Evolutionary conservation across 192 early-diverging fungal species (phyloP).

Genomic region (Pilobolus umbonatus): DNA sequence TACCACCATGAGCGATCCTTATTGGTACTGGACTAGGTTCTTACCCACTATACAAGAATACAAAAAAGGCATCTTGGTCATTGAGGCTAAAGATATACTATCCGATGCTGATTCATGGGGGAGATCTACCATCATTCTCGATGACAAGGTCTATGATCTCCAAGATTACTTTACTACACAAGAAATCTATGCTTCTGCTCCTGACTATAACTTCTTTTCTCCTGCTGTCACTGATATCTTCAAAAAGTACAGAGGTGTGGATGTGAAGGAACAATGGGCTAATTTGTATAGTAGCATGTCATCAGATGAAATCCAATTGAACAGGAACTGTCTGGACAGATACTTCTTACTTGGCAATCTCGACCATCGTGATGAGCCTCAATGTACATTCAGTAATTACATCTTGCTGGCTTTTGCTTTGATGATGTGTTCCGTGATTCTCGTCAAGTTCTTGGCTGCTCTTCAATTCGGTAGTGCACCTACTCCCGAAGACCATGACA

Average conservation of each 20-base stretch:
- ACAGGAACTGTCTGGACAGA: slow-evolving; percentile 56
- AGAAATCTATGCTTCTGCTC: slow-evolving; percentile 35
- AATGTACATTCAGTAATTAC: slow-evolving; percentile 61
- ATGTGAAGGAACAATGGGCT: slow-evolving; percentile 44
- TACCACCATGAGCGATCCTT: slow-evolving; percentile 13
- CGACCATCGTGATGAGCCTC: slow-evolving; percentile 53
- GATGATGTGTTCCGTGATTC: slow-evolving; percentile 68
- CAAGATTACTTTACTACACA: slow-evolving; percentile 54
- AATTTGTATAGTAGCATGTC: slow-evolving; percentile 17
- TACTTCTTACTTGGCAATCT: slow-evolving; percentile 64
- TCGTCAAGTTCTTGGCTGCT: slow-evolving; percentile 74
- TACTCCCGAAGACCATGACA: slow-evolving; percentile 86
- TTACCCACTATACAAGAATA: slow-evolving; percentile 46
- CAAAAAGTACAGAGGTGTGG: slow-evolving; percentile 39
- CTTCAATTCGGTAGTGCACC: slow-evolving; percentile 69
- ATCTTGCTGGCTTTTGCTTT: slow-evolving; percentile 56
- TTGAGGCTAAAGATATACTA: slow-evolving; percentile 54
- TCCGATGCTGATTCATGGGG: slow-evolving; percentile 39
- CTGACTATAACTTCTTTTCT: slow-evolving; percentile 39
- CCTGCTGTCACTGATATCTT: slow-evolving; percentile 36
- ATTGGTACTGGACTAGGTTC: slow-evolving; percentile 36
- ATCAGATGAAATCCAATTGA: slow-evolving; percentile 22
- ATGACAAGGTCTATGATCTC: slow-evolving; percentile 65
- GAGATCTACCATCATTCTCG: slow-evolving; percentile 46
- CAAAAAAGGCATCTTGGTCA: slow-evolving; percentile 62